These are phyloP conservation scores for Nasturtium officinale DNA, from an alignment of 345 rosid species.

Conservation along the genomic window DNA sequence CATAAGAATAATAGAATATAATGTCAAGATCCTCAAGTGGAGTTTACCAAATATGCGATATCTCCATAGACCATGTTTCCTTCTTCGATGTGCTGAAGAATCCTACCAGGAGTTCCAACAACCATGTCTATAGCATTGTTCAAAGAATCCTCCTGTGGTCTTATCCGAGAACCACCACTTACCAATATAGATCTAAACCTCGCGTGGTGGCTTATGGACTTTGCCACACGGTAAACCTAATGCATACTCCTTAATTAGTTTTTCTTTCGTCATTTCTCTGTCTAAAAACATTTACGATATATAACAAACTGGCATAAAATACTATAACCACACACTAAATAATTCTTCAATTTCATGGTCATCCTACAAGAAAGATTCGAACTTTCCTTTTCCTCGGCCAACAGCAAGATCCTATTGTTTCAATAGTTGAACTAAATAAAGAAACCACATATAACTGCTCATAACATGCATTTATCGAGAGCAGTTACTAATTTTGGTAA, in stretches of 20 bases:
- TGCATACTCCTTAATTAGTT: slow-evolving; percentile 17
- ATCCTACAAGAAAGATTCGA: not conserved
- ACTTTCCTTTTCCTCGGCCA: not conserved
- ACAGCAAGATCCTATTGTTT: not conserved
- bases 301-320: slow-evolving; percentile 5
- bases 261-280: slow-evolving; percentile 1
- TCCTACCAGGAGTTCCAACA: slow-evolving; percentile 94
- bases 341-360: not conserved
- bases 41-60: slow-evolving; percentile 61
- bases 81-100: slow-evolving; percentile 90
- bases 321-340: not conserved
- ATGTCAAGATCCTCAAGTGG: not conserved
- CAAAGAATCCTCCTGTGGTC: slow-evolving; percentile 86
- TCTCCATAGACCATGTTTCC: slow-evolving; percentile 98
- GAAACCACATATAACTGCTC: not conserved
- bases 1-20: not conserved
- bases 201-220: slow-evolving; percentile 90
- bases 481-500: not conserved
- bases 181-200: slow-evolving; percentile 86
- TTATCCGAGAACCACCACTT: slow-evolving; percentile 88
- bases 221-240: slow-evolving; percentile 90
- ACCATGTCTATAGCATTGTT: slow-evolving; percentile 88
- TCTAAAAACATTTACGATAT: not conserved
- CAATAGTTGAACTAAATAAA: not conserved
- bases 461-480: not conserved